Evolutionary conservation across 352 stramenopile species (phyloP).

Genomic region (Salisapilia sapeloensis): DNA sequence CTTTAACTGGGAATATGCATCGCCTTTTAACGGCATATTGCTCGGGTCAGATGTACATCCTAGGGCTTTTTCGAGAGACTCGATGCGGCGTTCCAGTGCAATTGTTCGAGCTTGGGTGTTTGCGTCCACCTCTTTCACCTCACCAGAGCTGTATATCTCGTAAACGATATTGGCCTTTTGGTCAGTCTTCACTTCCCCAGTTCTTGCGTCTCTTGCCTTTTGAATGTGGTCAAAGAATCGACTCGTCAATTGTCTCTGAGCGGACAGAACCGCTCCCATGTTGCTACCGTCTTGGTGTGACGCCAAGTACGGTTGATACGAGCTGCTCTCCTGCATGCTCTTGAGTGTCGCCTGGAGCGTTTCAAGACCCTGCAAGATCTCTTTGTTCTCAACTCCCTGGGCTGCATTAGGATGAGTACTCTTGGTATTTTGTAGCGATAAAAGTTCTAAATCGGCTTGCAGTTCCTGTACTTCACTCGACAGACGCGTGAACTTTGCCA

Average conservation of each 20-base stretch:
- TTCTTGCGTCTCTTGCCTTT: slow-evolving; percentile 27
- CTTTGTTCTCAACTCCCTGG: slow-evolving; percentile 41
- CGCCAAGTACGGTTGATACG: slow-evolving; percentile 43
- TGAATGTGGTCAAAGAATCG: slow-evolving; percentile 59
- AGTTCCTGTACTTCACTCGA: slow-evolving; percentile 55
- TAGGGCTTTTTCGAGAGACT: slow-evolving; percentile 35
- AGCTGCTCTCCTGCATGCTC: slow-evolving; percentile 30
- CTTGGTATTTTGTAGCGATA: slow-evolving; percentile 17
- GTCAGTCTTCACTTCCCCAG: slow-evolving; percentile 5
- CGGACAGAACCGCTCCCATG: slow-evolving; percentile 20
- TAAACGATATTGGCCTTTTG: slow-evolving; percentile 52
- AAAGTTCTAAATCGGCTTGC: slow-evolving; percentile 33
- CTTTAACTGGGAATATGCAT: slow-evolving; percentile 26
- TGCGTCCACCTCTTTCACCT: slow-evolving; percentile 47
- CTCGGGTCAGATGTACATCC: slow-evolving; percentile 32
- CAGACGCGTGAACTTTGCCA: slow-evolving; percentile 52
- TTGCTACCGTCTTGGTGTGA: slow-evolving; percentile 5
- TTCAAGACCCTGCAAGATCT: slow-evolving; percentile 41
- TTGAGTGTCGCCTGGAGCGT: slow-evolving; percentile 45
- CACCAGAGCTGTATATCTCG: slow-evolving; percentile 65
- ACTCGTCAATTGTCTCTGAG: slow-evolving; percentile 51
- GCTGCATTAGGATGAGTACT: slow-evolving; percentile 19
- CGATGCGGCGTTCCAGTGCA: slow-evolving; percentile 36
- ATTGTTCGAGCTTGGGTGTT: slow-evolving; percentile 42
- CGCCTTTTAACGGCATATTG: slow-evolving; percentile 24